Conservation (phyloP, 257 asterid genomes). For the Solanum lycopersicoides region DNA sequence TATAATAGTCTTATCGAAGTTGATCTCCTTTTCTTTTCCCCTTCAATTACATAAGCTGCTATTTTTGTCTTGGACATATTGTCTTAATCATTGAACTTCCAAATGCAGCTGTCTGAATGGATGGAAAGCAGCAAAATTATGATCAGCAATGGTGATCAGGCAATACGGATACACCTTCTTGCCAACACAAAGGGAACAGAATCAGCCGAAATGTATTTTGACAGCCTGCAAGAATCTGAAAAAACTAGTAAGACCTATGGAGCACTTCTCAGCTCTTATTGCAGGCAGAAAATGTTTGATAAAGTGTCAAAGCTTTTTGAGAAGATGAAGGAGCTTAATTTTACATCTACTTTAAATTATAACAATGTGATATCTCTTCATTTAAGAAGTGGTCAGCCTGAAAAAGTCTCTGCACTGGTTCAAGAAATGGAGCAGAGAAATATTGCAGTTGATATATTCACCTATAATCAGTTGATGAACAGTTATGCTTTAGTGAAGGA, state of each 20-base stretch:
- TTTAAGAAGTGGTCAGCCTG: slow-evolving; percentile 25
- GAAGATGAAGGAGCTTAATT: slow-evolving; percentile 35
- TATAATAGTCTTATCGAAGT: neutral
- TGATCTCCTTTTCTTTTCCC: neutral
- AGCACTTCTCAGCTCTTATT: slow-evolving; percentile 56
- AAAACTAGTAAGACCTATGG: slow-evolving; percentile 59
- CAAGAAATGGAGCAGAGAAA: slow-evolving; percentile 64
- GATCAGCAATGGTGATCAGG: slow-evolving; percentile 32
- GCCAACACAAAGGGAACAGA: slow-evolving; percentile 31
- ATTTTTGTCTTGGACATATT: neutral
- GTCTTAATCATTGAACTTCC: neutral
- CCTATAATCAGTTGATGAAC: slow-evolving; percentile 54
- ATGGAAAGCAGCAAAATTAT: slow-evolving; percentile 31
- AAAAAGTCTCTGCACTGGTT: slow-evolving; percentile 28
- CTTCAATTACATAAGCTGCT: neutral
- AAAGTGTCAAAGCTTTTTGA: slow-evolving; percentile 52
- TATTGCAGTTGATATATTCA: slow-evolving; percentile 22
- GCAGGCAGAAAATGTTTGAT: slow-evolving; percentile 37
- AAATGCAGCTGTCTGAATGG: slow-evolving; percentile 60
- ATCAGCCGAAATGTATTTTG: slow-evolving; percentile 61
- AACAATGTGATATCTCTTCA: slow-evolving; percentile 50
- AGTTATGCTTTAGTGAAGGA: slow-evolving; percentile 39
- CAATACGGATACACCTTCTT: slow-evolving; percentile 55
- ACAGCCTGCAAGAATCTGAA: slow-evolving; percentile 38
- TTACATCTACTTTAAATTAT: slow-evolving; percentile 38